Base-by-base conservation (phyloP, 352 stramenopile species). In the Pythium pyrilobum region DNA sequence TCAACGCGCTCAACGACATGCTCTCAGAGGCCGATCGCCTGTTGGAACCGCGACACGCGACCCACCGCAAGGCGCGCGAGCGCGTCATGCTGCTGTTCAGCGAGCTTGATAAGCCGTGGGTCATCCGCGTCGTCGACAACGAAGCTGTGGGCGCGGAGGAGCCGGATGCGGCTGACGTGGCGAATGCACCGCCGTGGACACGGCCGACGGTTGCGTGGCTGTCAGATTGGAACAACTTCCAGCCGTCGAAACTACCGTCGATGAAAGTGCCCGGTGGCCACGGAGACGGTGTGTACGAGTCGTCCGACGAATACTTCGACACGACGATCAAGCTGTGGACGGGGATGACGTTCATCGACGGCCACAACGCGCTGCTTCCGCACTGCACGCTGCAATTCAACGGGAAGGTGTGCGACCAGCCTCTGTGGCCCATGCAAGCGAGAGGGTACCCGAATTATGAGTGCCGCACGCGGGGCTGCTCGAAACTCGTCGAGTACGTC, bases 271-370 rank as follows among this genome's bases (percentile, higher is more conserved):
- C 68, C 15, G 71, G 64, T 3, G 69, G 67, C 16, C 60, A 56
- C 21, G 65, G 63, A 7, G 57, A 72, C 29, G 77, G 77, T 29
- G 77, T 96, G 11, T 96, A 92, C 44, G 64, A 89, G 23, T 85
- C 65, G 4, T 69, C 67, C 6, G 72, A 89, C 5, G 74, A 96
- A 29, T 96, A 96, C 34, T 90, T 93, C 36, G 34, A 71, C 29
- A 87, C 71, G 24, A 82, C 84, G 24, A 67, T 88, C 25, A 72
- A 81, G 45, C 48, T 96, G 10, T 92, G 83, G 82, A 77, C 88
- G 21, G 86, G 79, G 2, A 95, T 96, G 84, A 91, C 86, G 1
- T 96, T 96, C 64, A 64, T 85, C 3, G 86, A 95, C 64, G 86
- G 84, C 5, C 83, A 92, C 67, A 84, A 89, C 40, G 78, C 86